Evolutionary conservation across 306 rosid genomes (phyloP), one percentile per base, ranked within the genome.

Genomic region (Cicer yamashitae): DNA sequence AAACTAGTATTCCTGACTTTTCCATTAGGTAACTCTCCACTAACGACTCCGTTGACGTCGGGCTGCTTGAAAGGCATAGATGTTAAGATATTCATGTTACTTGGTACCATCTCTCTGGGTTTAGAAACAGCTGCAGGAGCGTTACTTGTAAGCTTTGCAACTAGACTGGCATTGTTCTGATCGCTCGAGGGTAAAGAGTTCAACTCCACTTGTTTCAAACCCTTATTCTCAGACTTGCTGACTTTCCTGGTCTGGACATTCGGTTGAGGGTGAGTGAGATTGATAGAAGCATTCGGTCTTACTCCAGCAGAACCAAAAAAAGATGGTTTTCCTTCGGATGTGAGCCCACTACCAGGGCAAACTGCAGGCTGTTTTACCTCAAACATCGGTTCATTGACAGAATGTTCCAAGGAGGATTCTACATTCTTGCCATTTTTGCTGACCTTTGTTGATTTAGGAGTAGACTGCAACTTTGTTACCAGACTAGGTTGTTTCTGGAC

Each of bases 11-110:
- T 86, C 44, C 30, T 53, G 67, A 84, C 76, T 84, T 86, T 90
- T 47, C 98, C 98, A 80, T 94, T 87, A 7, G 93, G 90, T 53
- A 90, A 71, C 72, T 91, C 88, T 38, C 88, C 87, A 46, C 82
- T 69, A 53, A 74, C 86, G 77, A 70, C 87, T 41, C 91, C 89
- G 53, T 88, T 89, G 81, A 80, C 61, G 76, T 86, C 90, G 1
- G 87, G 87, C 79, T 75, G 85, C 85, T 85, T 94, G 82, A 81
- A 87, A 70, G 96, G 83, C 30, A 57, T 68, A 74, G 96, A 77
- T 17, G 81, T 85, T 34, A 70, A 82, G 71, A 73, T 80, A 79
- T 82, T 90, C 70, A 70, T 74, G 80, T 79, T 87, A 62, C 86
- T 86, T 9, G 88, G 68, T 44, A 64, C 43, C 76, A 68, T 65